These are phyloP conservation scores for Ceratocystis colombiana DNA, from an alignment of 2,329 filamentous ascomycete genomes.

Conservation along the genomic window DNA sequence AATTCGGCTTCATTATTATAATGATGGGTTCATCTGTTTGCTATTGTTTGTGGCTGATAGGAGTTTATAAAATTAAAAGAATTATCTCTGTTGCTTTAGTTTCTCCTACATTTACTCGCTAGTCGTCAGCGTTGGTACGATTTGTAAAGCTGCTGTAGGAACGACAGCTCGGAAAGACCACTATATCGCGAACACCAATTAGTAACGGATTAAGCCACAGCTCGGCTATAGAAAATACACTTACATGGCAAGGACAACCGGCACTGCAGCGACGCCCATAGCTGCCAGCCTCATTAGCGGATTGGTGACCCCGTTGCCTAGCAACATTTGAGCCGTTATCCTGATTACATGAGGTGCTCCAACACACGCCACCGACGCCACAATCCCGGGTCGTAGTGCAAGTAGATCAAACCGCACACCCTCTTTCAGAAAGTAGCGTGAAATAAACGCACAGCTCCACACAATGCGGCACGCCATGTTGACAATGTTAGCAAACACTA, in stretches of 20 bases:
- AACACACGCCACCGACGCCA: slow-evolving; percentile 38
- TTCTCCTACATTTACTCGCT: background rate
- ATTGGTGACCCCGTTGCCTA: background rate
- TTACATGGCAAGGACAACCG: slow-evolving; percentile 50
- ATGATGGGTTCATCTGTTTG: slow-evolving; percentile 17
- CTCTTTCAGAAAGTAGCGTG: slow-evolving; percentile 46
- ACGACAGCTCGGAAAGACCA: slow-evolving; percentile 12
- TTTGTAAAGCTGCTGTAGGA: slow-evolving; percentile 19
- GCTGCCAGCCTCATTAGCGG: slow-evolving; percentile 36
- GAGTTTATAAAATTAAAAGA: slow-evolving; percentile 20
- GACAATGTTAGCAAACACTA: slow-evolving; percentile 78
- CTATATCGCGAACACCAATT: slow-evolving; percentile 3
- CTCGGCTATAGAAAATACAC: slow-evolving; percentile 32
- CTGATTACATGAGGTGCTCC: slow-evolving; percentile 38
- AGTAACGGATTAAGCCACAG: slow-evolving; percentile 23
- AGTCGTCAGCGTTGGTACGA: background rate
- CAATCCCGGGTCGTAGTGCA: slow-evolving; percentile 37
- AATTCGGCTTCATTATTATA: slow-evolving; percentile 4
- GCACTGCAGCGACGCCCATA: slow-evolving; percentile 42
- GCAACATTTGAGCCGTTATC: slow-evolving; percentile 25
- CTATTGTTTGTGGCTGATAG: background rate
- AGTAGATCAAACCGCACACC: slow-evolving; percentile 36
- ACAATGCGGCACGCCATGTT: slow-evolving; percentile 80
- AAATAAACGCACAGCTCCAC: slow-evolving; percentile 71
- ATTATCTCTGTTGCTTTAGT: slow-evolving; percentile 5